phyloP scores from a whole-genome alignment of 2,329 filamentous ascomycete species.

The Ampelomyces quisqualis region DNA sequence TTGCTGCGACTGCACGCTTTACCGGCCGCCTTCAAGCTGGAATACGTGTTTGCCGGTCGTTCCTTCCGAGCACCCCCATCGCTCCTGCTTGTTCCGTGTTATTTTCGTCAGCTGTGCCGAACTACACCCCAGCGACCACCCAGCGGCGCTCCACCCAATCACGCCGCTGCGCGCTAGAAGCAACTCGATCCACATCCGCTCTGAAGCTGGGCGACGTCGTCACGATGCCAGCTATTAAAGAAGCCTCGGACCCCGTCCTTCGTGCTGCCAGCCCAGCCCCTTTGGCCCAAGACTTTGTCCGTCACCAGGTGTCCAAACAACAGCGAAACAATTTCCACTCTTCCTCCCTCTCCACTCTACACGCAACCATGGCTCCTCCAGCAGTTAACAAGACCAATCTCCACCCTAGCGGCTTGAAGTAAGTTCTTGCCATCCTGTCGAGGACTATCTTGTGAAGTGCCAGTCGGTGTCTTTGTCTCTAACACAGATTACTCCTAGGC shows the following conservation, averaged over 20 bases:
- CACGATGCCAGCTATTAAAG: conserved; percentile 44
- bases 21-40: conserved; percentile 11
- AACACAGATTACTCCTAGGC: conserved; percentile 54
- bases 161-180: conserved; percentile 19
- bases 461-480: too few relatives aligned
- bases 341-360: conserved; percentile 51
- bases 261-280: conserved; percentile 47
- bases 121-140: conserved; percentile 19
- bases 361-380: conserved; percentile 47
- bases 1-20: conserved; percentile 4
- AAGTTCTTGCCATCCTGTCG: conserved; percentile 52
- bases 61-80: conserved; percentile 23
- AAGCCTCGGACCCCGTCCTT: conserved; percentile 37
- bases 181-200: conserved; percentile 27
- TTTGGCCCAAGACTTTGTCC: conserved; percentile 57
- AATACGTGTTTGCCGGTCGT: conserved; percentile 19
- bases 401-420: conserved; percentile 88
- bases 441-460: too few relatives aligned
- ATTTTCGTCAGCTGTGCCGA: conserved; percentile 33
- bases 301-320: conserved; percentile 60
- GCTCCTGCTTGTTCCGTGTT: conserved; percentile 26
- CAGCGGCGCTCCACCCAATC: conserved; percentile 26
- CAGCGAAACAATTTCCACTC: conserved; percentile 61
- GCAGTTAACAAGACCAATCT: conserved; percentile 88
- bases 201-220: conserved; percentile 29